Evolutionary conservation across 192 early-diverging fungal species (phyloP), one percentile per base, ranked within the genome.

Genomic region (Backusella parvicylindrica): DNA sequence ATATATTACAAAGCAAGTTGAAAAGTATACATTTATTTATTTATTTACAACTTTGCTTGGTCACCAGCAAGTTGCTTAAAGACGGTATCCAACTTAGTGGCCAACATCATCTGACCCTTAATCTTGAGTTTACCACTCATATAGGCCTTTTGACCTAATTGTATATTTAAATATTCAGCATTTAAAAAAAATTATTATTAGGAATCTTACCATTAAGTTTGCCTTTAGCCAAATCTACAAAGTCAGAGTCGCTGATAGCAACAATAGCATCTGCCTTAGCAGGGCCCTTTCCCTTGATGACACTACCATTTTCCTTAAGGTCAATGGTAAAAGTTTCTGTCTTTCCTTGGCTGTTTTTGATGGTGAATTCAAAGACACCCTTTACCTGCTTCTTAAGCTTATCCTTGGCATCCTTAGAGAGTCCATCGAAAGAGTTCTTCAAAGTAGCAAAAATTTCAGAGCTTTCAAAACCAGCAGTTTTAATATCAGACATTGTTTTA

Each of bases 41-140:
- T 40, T 15, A 37, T 86, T 84, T 90, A 91, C 70, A 92, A 82
- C 84, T 91, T 93, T 77, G 91, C 87, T 71, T 83, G 84, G 8
- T 87, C 68, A 74, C 77, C 81, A 79, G 84, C 82, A 71, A 83
- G 78, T 70, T 81, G 77, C 80, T 91, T 90, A 68, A 94, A 86
- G 38, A 94, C 88, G 32, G 79, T 71, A 78, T 92, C 88, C 13
- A 94, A 85, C 79, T 92, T 92, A 70, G 89, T 90, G 40, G 91
- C 90, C 71, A 94, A 77, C 87, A 89, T 90, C 75, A 92, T 84
- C 69, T 91, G 87, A 74, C 91, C 92, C 83, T 91, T 92, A 50
- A 89, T 81, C 84, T 97, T 98, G 77, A 94, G 87, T 84, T 98
- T 98, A 63, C 97, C 95, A 43, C 84, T 77, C 94, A 96, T 94